phyloP scores from a whole-genome alignment of 2,329 filamentous ascomycete species.

The Pseudogymnoascus sp. region DNA sequence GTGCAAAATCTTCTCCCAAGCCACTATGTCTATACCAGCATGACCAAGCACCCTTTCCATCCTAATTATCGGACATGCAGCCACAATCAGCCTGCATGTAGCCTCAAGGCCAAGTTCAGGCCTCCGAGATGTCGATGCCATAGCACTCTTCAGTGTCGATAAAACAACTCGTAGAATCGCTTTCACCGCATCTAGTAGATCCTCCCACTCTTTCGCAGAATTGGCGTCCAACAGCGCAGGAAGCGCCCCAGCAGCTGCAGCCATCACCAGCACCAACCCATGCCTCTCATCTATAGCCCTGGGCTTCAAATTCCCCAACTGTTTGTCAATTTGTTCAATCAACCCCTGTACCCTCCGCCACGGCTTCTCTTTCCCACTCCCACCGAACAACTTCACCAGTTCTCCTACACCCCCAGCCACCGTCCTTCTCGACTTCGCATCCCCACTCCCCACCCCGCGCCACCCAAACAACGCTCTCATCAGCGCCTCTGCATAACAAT shows the following conservation, averaged over 20 bases:
- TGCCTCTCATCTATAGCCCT: constrained; percentile 66
- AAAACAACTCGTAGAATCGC: not conserved
- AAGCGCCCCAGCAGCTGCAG: constrained; percentile 45
- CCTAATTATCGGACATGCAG: constrained; percentile 43
- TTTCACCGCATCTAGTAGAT: not conserved
- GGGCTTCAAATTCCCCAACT: constrained; percentile 42
- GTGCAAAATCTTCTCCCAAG: not conserved
- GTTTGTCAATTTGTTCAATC: constrained; percentile 39
- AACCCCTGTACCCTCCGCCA: constrained; percentile 31
- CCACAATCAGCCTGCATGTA: constrained; percentile 51
- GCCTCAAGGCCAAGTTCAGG: constrained; percentile 61
- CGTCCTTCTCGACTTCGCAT: constrained; percentile 65
- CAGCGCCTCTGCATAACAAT: constrained; percentile 62
- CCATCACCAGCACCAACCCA: constrained; percentile 57
- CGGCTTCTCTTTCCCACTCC: not conserved
- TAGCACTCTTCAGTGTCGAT: not conserved
- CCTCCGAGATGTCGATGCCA: constrained; percentile 28
- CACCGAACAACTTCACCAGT: constrained; percentile 34
- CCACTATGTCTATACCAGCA: not conserved
- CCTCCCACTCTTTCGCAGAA: not conserved
- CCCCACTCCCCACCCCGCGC: constrained; percentile 79
- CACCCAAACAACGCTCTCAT: constrained; percentile 69
- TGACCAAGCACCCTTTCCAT: not conserved
- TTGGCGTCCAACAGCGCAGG: not conserved
- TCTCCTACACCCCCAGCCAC: constrained; percentile 65